These are phyloP conservation scores for Pythium brachiatum DNA, from an alignment of 352 stramenopile genomes.

Conservation along the genomic window DNA sequence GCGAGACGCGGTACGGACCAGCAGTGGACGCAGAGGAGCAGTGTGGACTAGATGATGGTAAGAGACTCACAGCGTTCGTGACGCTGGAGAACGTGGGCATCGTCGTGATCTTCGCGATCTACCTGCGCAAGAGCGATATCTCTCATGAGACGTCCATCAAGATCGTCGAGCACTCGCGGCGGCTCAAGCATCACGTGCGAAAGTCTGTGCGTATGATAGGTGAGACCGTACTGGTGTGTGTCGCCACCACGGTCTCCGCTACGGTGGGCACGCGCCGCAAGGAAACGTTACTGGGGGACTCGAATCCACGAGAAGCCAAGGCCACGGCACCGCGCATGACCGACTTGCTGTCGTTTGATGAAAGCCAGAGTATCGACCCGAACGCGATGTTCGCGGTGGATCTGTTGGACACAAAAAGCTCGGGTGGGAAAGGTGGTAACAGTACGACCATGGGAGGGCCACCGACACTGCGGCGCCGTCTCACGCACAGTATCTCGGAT, in stretches of 20 bases:
- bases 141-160: slow-evolving; percentile 52
- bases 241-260: not conserved
- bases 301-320: not conserved
- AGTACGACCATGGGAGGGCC: not conserved
- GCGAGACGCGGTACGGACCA: slow-evolving; percentile 39
- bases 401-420: slow-evolving; percentile 7
- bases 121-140: slow-evolving; percentile 52
- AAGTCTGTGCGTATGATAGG: slow-evolving; percentile 61
- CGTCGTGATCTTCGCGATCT: slow-evolving; percentile 45
- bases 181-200: slow-evolving; percentile 48
- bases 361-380: slow-evolving; percentile 12
- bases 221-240: slow-evolving; percentile 43
- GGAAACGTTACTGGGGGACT: not conserved
- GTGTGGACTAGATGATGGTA: slow-evolving; percentile 15
- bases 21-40: slow-evolving; percentile 13
- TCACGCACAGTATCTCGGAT: slow-evolving; percentile 16
- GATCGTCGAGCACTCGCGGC: slow-evolving; percentile 50
- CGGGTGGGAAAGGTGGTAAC: not conserved
- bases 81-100: slow-evolving; percentile 56
- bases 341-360: slow-evolving; percentile 9
- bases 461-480: slow-evolving; percentile 14
- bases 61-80: slow-evolving; percentile 39
- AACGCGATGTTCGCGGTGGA: slow-evolving; percentile 38
- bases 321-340: not conserved
- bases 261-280: not conserved